Percentiles rank a stretch among this genome's conserved stretches.
Evolutionary conservation across 768 basidiomycete species (phyloP).

Genomic region (Boletus speciosus): DNA sequence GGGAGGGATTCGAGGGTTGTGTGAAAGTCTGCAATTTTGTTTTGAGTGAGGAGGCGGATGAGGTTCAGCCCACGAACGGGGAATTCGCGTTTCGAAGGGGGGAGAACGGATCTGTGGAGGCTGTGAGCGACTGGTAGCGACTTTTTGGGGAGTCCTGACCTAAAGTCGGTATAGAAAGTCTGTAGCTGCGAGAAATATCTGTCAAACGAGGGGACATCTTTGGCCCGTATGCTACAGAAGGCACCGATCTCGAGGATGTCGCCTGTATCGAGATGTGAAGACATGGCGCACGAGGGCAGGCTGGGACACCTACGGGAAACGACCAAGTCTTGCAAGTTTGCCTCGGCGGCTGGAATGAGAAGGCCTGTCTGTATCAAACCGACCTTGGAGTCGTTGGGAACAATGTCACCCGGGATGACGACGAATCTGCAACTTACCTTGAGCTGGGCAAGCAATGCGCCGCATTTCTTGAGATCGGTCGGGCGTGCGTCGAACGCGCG

Average conservation of each 20-base stretch:
- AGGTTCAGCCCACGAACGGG: constrained; percentile 91
- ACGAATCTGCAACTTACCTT: constrained; percentile 48
- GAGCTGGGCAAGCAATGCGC: constrained; percentile 60
- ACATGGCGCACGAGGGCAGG: not conserved
- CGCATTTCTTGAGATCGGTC: constrained; percentile 66
- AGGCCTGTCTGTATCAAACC: constrained; percentile 75
- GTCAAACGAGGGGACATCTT: constrained; percentile 90
- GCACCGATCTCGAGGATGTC: constrained; percentile 96
- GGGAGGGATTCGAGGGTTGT: constrained; percentile 91
- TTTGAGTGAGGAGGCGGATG: constrained; percentile 90
- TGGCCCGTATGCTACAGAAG: constrained; percentile 85
- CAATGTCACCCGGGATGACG: not conserved
- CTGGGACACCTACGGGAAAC: constrained; percentile 60
- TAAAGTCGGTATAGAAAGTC: constrained; percentile 85
- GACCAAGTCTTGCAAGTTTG: constrained; percentile 63
- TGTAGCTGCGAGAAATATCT: constrained; percentile 91
- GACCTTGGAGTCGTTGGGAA: constrained; percentile 43
- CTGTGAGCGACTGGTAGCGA: constrained; percentile 1
- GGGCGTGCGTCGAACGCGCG: constrained; percentile 62
- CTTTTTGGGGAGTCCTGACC: constrained; percentile 37
- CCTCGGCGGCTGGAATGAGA: constrained; percentile 65
- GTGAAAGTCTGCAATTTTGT: constrained; percentile 97
- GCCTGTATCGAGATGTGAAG: constrained; percentile 44
- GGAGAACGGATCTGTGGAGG: constrained; percentile 58
- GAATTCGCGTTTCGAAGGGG: constrained; percentile 82